A percentile compares a stretch with the other conserved stretches of the same genome.
Evolutionary conservation across 108 stramenopile genomes (phyloP).

Genomic region (Pseudonitzschia multiseries): DNA sequence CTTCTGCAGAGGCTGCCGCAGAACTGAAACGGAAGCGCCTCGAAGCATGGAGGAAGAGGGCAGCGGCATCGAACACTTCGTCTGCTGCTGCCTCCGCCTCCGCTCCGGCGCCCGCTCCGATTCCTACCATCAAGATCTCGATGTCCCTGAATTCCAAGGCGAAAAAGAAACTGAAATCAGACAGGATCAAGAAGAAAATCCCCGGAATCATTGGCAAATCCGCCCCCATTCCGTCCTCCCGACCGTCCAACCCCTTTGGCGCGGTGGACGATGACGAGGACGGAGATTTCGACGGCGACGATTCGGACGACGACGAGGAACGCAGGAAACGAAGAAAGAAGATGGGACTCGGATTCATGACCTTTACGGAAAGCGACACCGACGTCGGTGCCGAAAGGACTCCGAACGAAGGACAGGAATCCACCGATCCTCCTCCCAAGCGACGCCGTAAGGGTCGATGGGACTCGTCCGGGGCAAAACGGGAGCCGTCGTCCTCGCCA

Average conservation of each 20-base stretch:
- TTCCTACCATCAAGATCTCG: constrained; percentile 34
- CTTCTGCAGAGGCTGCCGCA: constrained; percentile 45
- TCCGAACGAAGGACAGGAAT: constrained; percentile 9
- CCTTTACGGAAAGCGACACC: constrained; percentile 24
- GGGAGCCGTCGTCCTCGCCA: not conserved
- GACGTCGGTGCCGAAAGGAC: constrained; percentile 21
- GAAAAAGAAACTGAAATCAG: constrained; percentile 35
- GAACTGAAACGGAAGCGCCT: constrained; percentile 84
- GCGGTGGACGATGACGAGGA: constrained; percentile 25
- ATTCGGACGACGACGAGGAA: constrained; percentile 23
- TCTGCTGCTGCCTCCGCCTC: constrained; percentile 11
- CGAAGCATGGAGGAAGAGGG: constrained; percentile 80
- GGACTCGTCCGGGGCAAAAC: constrained; percentile 31
- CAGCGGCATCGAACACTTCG: not conserved
- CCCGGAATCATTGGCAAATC: constrained; percentile 8
- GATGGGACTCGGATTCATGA: constrained; percentile 26
- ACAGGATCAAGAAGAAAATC: constrained; percentile 22
- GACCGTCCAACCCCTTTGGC: constrained; percentile 35
- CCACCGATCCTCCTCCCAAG: constrained; percentile 37
- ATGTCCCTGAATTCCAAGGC: constrained; percentile 24
- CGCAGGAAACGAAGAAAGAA: constrained; percentile 3
- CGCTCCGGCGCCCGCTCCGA: constrained; percentile 8
- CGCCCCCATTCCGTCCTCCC: not conserved
- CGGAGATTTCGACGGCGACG: constrained; percentile 22
- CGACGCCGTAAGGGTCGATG: constrained; percentile 55